phyloP scores from a whole-genome alignment of 1,139 yeast genomes.

The Protomyces inundatus region DNA sequence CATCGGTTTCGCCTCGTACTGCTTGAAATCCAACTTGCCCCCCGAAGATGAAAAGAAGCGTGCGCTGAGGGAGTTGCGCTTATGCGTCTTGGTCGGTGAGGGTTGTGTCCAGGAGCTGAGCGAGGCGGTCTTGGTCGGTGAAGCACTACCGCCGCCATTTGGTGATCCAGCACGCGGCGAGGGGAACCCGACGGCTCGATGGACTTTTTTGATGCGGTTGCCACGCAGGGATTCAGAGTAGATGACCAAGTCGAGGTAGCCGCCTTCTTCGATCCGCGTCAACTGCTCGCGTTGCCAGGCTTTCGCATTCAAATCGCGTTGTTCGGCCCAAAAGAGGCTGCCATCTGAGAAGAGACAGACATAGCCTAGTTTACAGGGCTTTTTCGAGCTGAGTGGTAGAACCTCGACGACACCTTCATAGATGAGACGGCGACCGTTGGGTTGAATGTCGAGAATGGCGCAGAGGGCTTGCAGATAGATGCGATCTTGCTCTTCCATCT shows the following conservation, averaged over 20 bases:
- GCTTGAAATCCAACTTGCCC: background rate
- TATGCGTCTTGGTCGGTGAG: background rate
- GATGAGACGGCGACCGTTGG: slow-evolving; percentile 3
- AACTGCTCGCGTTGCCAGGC: slow-evolving; percentile 6
- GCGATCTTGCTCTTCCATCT: slow-evolving; percentile 10
- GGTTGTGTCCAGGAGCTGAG: background rate
- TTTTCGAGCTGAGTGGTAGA: slow-evolving; percentile 13
- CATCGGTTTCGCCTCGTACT: background rate
- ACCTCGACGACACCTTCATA: slow-evolving; percentile 7
- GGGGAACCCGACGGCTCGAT: slow-evolving; percentile 14
- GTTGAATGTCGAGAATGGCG: slow-evolving; percentile 2
- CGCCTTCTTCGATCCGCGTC: slow-evolving; percentile 12
- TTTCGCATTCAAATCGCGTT: slow-evolving; percentile 11
- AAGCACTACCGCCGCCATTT: background rate
- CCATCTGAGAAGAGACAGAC: slow-evolving; percentile 17
- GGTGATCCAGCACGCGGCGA: background rate
- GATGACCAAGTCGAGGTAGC: slow-evolving; percentile 10
- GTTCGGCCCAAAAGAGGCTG: slow-evolving; percentile 13
- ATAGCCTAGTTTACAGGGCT: slow-evolving; percentile 14
- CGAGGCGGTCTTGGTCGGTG: background rate
- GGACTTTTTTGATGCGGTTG: background rate
- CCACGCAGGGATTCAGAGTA: slow-evolving; percentile 1
- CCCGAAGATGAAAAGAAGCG: background rate
- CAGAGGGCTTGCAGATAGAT: slow-evolving; percentile 6
- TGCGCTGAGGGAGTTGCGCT: background rate